Base-by-base conservation (phyloP, 176 grass and related monocot genomes). In the Secale cereale region DNA sequence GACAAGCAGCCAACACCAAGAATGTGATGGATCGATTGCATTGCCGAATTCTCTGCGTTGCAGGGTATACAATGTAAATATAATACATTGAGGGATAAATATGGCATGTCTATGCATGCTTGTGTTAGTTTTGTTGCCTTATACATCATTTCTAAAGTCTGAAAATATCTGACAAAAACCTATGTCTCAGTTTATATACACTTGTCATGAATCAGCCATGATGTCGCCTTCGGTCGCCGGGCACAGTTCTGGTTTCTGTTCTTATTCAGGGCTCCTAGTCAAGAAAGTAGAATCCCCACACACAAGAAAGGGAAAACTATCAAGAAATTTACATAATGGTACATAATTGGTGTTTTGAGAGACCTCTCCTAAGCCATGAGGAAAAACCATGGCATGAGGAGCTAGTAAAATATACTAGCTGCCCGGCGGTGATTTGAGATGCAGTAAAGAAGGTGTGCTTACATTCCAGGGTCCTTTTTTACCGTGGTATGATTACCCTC, bases 151-250 rank as follows among this genome's bases (percentile, higher is more conserved):
- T 76, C 84, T 90, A 82, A 76, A 48, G 65, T 83, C 57, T 45
- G 73, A 41, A 74, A 74, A 35, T 66, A 63, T 86, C 65, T 78
- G 65, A 86, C 23, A 71, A 46, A 72, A 82, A 59, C 41, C 78
- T 85, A 85, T 57, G 61, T 81, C 28, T 77, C 70, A 50, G 72
- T 78, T 78, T 83, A 86, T 83, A 78, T 61, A 78, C 57, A 71
- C 20, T 36, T 73, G 74, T 90, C 88, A 90, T 14, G 59, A 83
- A 59, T 65, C 28, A 48, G 88, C 37, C 75, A 79, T 83, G 74
- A 26, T 74, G 43, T 83, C 36, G 43, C 83, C 80, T 65, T 83
- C 28, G 0, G 43, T 71, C 6, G 27, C 45, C 9, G 27, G 66
- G 74, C 0, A 4, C 35, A 74, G 23, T 39, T 78, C 88, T 48